Base-by-base conservation (phyloP, 495 filamentous ascomycete genomes). In the Penicillium samsonianum region DNA sequence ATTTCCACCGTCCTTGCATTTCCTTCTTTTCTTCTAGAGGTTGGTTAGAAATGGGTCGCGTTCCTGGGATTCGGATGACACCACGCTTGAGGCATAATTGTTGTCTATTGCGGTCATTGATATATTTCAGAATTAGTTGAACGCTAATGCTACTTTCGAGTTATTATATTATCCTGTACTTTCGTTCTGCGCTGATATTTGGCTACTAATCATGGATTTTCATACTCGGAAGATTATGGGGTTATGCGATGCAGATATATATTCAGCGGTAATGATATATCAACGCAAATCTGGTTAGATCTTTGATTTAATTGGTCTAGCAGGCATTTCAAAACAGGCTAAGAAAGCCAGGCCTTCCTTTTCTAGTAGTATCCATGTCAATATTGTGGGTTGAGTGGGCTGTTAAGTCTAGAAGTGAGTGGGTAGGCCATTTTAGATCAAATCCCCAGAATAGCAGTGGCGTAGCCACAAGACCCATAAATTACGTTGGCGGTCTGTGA, bases 401-500 rank as follows among this genome's bases (percentile, higher is more conserved):
- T 37, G 19, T 42, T 23, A 2, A 37, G 10, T 10, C 19, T 22
- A 43, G 20, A 43, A 53, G 49, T 50, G 48, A 52, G 48, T 51
- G 49, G 49, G 8, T 53, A 42, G 50, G 25, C 17, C 38, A 31
- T 42, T 25, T 26, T 31, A 16, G 38, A 43, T 43, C 38, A 23
- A 43, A 43, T 5, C 38, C 38, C 50, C 17, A 53, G 38, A 53
- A 53, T n/a, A 31, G 25, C 23, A 42, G 17, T 37, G 33, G 33
- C 33, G 48, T 50, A 52, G 23, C 38, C 38, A 35, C 38, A 31
- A 43, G 50, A 53, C 38, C 50, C 50, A 53, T 53, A 53, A 40
- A 53, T 53, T 43, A 42, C 17, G 10, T 16, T 31, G 50, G 23
- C 30, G 23, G 19, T 14, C 16, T 41, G 12, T 41, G 16, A 12